Conservation (phyloP, 2,329 filamentous ascomycete species). For the Talaromyces sp. region DNA sequence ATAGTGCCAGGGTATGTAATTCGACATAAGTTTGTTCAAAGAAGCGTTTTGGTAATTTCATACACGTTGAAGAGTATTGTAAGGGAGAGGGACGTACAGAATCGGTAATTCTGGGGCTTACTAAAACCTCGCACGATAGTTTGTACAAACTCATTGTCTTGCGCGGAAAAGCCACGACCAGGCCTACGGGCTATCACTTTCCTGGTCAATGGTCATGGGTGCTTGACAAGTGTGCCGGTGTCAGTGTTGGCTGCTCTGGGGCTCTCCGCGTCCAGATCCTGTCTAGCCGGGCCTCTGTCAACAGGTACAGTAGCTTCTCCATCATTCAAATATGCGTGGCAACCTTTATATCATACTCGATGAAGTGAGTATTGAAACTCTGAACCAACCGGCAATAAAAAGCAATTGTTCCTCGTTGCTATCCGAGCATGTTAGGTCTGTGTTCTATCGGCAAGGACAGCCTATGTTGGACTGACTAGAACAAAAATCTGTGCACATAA, state of each 20-base stretch:
- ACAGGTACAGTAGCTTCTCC: background rate
- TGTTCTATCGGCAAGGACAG: too few species aligned
- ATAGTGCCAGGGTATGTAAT: background rate
- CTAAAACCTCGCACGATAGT: background rate
- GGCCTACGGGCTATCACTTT: background rate
- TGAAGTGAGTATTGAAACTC: background rate
- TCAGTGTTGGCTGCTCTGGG: background rate
- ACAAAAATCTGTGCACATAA: too few species aligned
- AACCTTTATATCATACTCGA: background rate
- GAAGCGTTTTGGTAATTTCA: background rate
- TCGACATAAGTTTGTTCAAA: background rate
- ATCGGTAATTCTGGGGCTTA: background rate
- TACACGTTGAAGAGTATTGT: background rate
- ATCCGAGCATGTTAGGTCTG: background rate
- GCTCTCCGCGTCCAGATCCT: background rate
- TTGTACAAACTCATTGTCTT: background rate
- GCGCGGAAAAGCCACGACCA: background rate
- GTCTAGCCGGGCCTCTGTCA: background rate
- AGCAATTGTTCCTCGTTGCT: background rate
- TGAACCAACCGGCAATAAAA: background rate
- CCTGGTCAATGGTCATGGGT: background rate
- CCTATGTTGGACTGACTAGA: too few species aligned
- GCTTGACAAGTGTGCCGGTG: background rate
- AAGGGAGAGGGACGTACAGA: background rate
- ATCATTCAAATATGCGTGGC: background rate